phyloP scores from a whole-genome alignment of 495 filamentous ascomycete species.

The Penicillium salamii region DNA sequence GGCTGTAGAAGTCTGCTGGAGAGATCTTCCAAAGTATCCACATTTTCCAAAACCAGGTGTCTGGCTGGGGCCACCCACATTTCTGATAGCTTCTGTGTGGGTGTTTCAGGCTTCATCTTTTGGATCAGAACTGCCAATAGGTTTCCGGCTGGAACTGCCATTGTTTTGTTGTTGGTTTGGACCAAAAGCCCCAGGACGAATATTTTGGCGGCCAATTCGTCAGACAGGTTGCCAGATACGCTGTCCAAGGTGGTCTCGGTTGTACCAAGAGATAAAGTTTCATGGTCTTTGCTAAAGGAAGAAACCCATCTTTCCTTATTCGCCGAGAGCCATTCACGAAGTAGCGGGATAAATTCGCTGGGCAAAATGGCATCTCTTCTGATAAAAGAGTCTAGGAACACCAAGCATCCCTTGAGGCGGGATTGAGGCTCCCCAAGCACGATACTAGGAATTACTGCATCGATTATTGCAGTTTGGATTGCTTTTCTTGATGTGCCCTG shows the following conservation, averaged over 20 bases:
- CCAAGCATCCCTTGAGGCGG: slow-evolving; percentile 38
- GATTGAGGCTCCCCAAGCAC: slow-evolving; percentile 40
- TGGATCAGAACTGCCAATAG: slow-evolving; percentile 58
- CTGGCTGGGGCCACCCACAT: slow-evolving; percentile 39
- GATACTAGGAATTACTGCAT: slow-evolving; percentile 34
- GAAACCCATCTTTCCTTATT: slow-evolving; percentile 29
- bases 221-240: slow-evolving; percentile 5
- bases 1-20: slow-evolving; percentile 71
- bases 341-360: slow-evolving; percentile 29
- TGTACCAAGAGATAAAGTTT: slow-evolving; percentile 23
- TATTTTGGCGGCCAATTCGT: slow-evolving; percentile 25
- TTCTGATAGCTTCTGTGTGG: slow-evolving; percentile 14
- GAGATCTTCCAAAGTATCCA: slow-evolving; percentile 59
- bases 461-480: slow-evolving; percentile 21
- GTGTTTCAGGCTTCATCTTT: slow-evolving; percentile 31
- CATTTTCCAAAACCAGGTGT: slow-evolving; percentile 41
- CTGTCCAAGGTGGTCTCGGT: slow-evolving; percentile 10
- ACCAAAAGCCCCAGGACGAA: slow-evolving; percentile 37
- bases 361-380: slow-evolving; percentile 34
- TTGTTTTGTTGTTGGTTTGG: slow-evolving; percentile 47
- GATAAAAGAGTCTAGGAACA: slow-evolving; percentile 41
- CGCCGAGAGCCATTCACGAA: slow-evolving; percentile 31
- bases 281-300: slow-evolving; percentile 30
- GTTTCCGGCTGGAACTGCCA: slow-evolving; percentile 63
- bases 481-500: slow-evolving; percentile 20